These are phyloP conservation scores for Pichia exigua DNA, from an alignment of 805 yeast genomes.

Conservation along the genomic window DNA sequence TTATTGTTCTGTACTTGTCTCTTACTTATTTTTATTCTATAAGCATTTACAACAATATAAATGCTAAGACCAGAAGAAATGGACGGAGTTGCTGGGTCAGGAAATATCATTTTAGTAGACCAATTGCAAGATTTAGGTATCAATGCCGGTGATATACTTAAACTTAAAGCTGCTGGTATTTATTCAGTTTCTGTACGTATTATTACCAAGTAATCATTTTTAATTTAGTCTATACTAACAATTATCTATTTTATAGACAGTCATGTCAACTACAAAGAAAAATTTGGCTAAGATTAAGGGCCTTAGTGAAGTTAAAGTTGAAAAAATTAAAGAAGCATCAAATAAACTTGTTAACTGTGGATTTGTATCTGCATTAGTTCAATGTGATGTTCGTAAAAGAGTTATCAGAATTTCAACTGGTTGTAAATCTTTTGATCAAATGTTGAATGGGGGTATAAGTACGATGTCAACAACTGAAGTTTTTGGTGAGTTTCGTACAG, in stretches of 20 bases:
- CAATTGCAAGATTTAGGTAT: conserved; percentile 61
- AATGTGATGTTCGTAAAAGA: conserved; percentile 54
- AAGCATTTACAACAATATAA: background rate
- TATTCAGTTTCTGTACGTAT: conserved; percentile 47
- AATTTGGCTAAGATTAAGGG: conserved; percentile 57
- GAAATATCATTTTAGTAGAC: conserved; percentile 33
- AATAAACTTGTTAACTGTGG: conserved; percentile 58
- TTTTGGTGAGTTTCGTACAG: conserved; percentile 75
- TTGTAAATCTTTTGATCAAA: conserved; percentile 56
- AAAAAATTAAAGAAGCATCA: conserved; percentile 67
- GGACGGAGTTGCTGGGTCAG: conserved; percentile 19
- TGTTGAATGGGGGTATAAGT: conserved; percentile 69
- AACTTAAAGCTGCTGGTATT: conserved; percentile 58
- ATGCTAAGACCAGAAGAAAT: conserved; percentile 8
- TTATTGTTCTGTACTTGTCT: background rate
- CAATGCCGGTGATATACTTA: conserved; percentile 62
- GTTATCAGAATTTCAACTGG: conserved; percentile 67
- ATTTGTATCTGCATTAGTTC: conserved; percentile 66
- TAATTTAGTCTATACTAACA: conserved; percentile 2
- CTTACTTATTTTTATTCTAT: background rate
- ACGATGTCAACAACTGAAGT: conserved; percentile 75
- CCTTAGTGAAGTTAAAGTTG: conserved; percentile 66
- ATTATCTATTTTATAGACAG: conserved; percentile 29
- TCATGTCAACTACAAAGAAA: conserved; percentile 54
- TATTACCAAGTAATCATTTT: background rate